phyloP scores from a whole-genome alignment of 202 grass and related monocot genomes.

The Eragrostis tef region DNA sequence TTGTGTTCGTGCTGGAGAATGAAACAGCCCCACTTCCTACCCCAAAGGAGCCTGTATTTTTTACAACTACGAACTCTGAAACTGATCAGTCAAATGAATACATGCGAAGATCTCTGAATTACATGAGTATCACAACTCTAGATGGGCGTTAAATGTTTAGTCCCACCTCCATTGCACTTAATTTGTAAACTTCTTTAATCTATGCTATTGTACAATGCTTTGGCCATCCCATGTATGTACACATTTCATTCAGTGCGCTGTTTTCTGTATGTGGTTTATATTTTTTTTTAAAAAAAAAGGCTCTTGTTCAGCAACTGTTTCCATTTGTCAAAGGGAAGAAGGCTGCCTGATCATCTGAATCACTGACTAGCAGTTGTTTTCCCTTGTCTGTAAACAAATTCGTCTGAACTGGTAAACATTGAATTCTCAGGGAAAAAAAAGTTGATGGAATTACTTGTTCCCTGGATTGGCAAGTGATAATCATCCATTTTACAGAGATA shows the following conservation, averaged over 20 bases:
- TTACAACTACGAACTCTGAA: slow-evolving; percentile 26
- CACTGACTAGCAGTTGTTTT: background rate
- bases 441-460: slow-evolving; percentile 3
- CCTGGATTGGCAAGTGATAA: background rate
- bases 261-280: background rate
- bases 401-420: background rate
- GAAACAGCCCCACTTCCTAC: slow-evolving; percentile 37
- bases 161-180: background rate
- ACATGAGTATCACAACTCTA: slow-evolving; percentile 30
- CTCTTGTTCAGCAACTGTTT: slow-evolving; percentile 1
- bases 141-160: slow-evolving; percentile 31
- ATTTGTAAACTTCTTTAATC: slow-evolving; percentile 2
- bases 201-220: background rate
- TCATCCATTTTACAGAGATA: background rate
- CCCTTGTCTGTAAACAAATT: background rate
- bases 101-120: slow-evolving; percentile 37
- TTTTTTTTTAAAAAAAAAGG: background rate
- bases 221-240: background rate
- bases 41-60: slow-evolving; percentile 49
- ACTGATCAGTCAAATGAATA: slow-evolving; percentile 10
- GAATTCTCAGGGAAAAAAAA: background rate
- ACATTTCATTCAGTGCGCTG: background rate
- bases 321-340: slow-evolving; percentile 12
- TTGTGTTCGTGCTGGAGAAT: slow-evolving; percentile 60
- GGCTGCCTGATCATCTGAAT: background rate